phyloP scores from a whole-genome alignment of 495 filamentous ascomycete species.

The Aspergillus bridgeri region DNA sequence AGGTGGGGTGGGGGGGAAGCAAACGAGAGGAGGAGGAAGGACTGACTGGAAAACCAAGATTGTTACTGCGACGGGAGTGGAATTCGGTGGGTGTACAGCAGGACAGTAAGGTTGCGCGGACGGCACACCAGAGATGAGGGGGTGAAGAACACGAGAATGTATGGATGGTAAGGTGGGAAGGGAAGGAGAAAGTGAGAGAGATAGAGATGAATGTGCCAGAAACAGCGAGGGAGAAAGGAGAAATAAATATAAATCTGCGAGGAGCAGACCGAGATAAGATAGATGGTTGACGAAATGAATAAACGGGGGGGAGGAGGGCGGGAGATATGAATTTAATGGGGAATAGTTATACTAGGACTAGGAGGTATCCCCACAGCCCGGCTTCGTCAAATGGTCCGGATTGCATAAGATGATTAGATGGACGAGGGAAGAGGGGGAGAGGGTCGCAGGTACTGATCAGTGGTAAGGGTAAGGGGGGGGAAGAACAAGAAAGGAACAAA shows the following conservation, averaged over 20 bases:
- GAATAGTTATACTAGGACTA: conserved; percentile 1
- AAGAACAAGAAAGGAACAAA: conserved; percentile 9
- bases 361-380: conserved; percentile 11
- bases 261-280: not conserved
- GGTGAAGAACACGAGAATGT: not conserved
- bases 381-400: conserved; percentile 9
- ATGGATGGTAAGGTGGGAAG: not conserved
- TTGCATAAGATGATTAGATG: conserved; percentile 7
- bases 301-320: conserved; percentile 3
- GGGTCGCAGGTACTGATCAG: not conserved
- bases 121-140: not conserved
- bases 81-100: not conserved
- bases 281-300: not conserved
- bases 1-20: not conserved
- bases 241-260: not conserved
- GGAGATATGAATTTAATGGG: conserved; percentile 11
- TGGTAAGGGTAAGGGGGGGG: too few species aligned
- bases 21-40: not conserved
- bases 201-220: not conserved
- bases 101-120: conserved; percentile 1
- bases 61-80: not conserved
- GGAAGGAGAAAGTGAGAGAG: not conserved
- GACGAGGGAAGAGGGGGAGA: conserved; percentile 1
- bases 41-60: conserved; percentile 11
- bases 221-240: conserved; percentile 1